Evolutionary conservation across 345 rosid genomes (phyloP).

Genomic region (Noccaea bulbosa): DNA sequence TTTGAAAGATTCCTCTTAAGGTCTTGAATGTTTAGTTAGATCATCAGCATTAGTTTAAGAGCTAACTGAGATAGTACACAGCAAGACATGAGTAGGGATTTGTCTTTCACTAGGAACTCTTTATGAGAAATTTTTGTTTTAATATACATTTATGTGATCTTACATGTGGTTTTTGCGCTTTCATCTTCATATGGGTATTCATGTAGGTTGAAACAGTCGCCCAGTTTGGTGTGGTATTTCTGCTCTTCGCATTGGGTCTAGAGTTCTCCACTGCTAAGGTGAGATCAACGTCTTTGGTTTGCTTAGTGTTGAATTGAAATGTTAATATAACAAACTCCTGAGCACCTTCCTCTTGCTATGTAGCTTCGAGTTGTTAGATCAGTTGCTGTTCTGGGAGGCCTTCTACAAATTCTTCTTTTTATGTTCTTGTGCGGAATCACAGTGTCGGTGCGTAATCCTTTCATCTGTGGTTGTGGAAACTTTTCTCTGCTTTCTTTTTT

Average conservation of each 20-base stretch:
- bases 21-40: slow-evolving; percentile 17
- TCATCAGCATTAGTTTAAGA: slow-evolving; percentile 5
- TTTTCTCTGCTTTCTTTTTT: neutral
- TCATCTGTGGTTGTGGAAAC: slow-evolving; percentile 2
- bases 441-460: slow-evolving; percentile 57
- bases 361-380: slow-evolving; percentile 92
- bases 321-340: slow-evolving; percentile 12
- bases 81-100: neutral
- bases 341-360: slow-evolving; percentile 30
- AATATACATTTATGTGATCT: neutral
- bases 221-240: slow-evolving; percentile 92
- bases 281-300: slow-evolving; percentile 28
- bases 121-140: neutral
- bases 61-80: slow-evolving; percentile 16
- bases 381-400: slow-evolving; percentile 90
- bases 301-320: slow-evolving; percentile 9
- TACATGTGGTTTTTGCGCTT: slow-evolving; percentile 16
- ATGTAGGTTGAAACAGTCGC: slow-evolving; percentile 93
- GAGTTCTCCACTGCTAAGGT: slow-evolving; percentile 90
- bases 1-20: slow-evolving; percentile 9
- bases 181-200: slow-evolving; percentile 9
- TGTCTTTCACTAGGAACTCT: slow-evolving; percentile 17
- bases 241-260: slow-evolving; percentile 89
- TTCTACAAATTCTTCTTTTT: slow-evolving; percentile 79
- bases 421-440: slow-evolving; percentile 87